A percentile compares a stretch with the other conserved stretches of the same genome.
Evolutionary conservation across 257 asterid genomes (phyloP).

Genomic region (Orobanche coerulescens): DNA sequence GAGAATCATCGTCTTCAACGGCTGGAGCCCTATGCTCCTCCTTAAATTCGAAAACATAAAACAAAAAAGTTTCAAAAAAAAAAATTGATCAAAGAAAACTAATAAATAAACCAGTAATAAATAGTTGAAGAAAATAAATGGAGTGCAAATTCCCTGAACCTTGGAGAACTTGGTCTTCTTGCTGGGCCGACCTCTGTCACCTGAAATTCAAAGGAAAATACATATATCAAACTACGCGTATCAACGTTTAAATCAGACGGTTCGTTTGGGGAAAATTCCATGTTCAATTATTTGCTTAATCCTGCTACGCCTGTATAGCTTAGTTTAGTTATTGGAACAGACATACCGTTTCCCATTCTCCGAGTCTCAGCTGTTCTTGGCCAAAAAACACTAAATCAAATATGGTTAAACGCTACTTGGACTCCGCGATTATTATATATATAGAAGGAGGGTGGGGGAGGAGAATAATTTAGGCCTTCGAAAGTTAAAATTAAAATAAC

Average conservation of each 20-base stretch:
- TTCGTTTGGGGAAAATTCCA: not conserved
- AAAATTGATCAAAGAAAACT: too few species aligned
- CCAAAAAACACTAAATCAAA: too few species aligned
- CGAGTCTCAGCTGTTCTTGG: too few species aligned
- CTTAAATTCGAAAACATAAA: constrained; percentile 10
- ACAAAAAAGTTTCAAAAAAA: not conserved
- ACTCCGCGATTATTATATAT: too few species aligned
- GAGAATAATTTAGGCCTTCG: too few species aligned
- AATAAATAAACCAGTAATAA: too few species aligned
- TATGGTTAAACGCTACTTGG: too few species aligned
- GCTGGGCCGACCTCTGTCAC: constrained; percentile 68
- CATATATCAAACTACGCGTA: constrained; percentile 14
- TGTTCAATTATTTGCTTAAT: not conserved
- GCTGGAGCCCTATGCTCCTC: constrained; percentile 51
- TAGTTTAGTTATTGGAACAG: not conserved
- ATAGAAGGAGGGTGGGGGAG: too few species aligned
- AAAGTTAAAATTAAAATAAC: too few species aligned
- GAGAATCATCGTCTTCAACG: constrained; percentile 40
- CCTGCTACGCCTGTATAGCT: too few species aligned
- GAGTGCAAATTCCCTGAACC: constrained; percentile 30
- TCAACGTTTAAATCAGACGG: not conserved
- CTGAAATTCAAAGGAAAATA: constrained; percentile 35
- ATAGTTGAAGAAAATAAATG: not conserved
- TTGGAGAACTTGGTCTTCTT: constrained; percentile 62
- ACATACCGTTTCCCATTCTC: constrained; percentile 28